Conservation (phyloP, 176 grass and related monocot genomes). For the Bonia amplexicaulis region DNA sequence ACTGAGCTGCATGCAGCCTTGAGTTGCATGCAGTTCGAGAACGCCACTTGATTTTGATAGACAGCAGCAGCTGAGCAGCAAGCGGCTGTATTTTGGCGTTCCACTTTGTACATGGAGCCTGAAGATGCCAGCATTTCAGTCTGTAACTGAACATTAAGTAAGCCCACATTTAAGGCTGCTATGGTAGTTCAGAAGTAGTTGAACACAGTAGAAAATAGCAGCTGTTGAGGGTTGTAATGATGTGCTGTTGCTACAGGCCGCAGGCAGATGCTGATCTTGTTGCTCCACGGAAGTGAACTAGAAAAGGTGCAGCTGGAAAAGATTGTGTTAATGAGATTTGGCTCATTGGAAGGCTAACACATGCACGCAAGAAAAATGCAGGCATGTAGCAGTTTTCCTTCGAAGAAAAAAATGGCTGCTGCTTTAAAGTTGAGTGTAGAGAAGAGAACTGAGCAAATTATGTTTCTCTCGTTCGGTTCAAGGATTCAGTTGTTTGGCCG, state of each 20-base stretch:
- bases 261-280: conserved; percentile 10
- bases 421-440: neutral
- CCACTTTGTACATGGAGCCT: neutral
- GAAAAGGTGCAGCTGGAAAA: neutral
- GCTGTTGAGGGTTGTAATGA: neutral
- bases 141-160: neutral
- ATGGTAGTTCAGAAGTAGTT: neutral
- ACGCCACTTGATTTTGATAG: neutral
- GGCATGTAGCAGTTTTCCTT: neutral
- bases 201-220: neutral
- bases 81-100: neutral
- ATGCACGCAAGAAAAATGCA: neutral
- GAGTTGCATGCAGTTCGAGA: conserved; percentile 8
- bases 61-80: neutral
- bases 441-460: neutral
- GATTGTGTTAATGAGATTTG: neutral
- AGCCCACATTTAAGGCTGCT: neutral
- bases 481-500: conserved; percentile 10
- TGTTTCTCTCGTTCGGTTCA: conserved; percentile 1
- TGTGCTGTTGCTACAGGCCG: neutral
- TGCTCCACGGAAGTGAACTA: neutral
- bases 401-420: neutral
- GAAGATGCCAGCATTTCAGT: neutral
- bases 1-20: neutral
- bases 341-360: neutral